Base-by-base conservation (phyloP, 1,284 basidiomycete genomes). In the Taiwanofungus camphoratus region DNA sequence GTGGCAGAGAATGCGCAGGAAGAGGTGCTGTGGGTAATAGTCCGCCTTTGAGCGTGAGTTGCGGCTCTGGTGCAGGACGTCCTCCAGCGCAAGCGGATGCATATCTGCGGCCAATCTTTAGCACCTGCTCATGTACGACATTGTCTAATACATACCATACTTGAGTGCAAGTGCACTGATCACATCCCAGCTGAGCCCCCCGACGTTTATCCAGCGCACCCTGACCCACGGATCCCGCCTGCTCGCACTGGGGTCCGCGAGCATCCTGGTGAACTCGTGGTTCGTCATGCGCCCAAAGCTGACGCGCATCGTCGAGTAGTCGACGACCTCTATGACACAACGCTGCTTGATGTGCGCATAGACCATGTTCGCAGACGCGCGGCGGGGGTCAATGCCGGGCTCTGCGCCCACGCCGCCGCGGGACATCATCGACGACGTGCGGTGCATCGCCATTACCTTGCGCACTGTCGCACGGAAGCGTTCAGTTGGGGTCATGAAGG, bases 181-280 rank as follows among this genome's bases (percentile, higher is more conserved):
- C 9, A 86, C 77, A 55, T 84, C 81, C 80, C 81, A 86, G 48
- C 77, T 81, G 39, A 85, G 65, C 2, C 82, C 82, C 5, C 74
- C 77, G 41, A 85, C 68, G 50, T 84, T 83, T 46, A 86, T 82
- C 82, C 82, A 86, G 26, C 82, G 63, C 9, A 83, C 79, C 49
- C 74, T 78, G 21, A 71, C 73, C 73, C 78, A 80, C 3, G 71
- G 63, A 46, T 76, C 71, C 39, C 69, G 63, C 23, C 54, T 55
- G 39, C 69, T 67, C 4, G 68, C 68, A 4, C 45, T 49, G 7
- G 58, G 50, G 46, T 74, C 64, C 3, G 63, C 53, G 57, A 86
- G 63, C 48, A 79, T 63, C 5, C 69, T 60, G 22, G 77, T 58
- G 54, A 85, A 77, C 48, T 74, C 72, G 11, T 49, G 54, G 52